Base-by-base conservation (phyloP, 371 early-diverging fungal genomes). In the Mortierella sp. region DNA sequence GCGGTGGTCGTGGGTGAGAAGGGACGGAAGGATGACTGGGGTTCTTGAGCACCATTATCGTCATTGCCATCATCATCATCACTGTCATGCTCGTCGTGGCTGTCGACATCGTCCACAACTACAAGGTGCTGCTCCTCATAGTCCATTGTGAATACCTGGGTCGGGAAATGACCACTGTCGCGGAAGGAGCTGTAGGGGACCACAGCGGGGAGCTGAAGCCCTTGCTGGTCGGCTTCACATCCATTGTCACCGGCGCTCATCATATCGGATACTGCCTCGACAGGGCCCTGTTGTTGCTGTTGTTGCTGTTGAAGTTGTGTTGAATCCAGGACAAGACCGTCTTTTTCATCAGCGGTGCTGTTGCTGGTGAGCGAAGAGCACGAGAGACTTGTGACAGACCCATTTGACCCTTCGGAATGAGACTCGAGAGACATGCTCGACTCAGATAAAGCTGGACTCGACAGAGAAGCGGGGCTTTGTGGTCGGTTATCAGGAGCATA, bases 141-240 rank as follows among this genome's bases (percentile, higher is more conserved):
- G 16, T 77, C 74, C 24, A 31, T 26, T 0, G 63, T 68, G n/a
- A 72, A 76, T 34, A 65, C 11, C 31, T 75, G 73, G 19, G 70
- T 45, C n/a, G 74, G 75, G 70, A 82, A 82, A 52, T 82, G 82
- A 5, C 79, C 83, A 50, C 79, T 79, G 28, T 78, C 83, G 5
- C 73, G 34, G 13, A 78, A 57, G 24, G 44, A n/a, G 11, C 6
- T 55, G 42, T 68, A 68, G 0, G 68, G 24, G 14, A 68, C 68
- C 24, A 42, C 68, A 24, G 68, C 2, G 1, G 68, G 68, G 72
- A 42, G 57, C 21, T 54, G 54, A 24, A 50, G 42, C 42, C 13
- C 74, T 38, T 38, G 44, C 28, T 38, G 19, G 58, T 74, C n/a
- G 8, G 21, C 44, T 9, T 31, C 24, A 19, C 31, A 26, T n/a